phyloP scores from a whole-genome alignment of 2,329 filamentous ascomycete genomes.

The Fusarium sp. region DNA sequence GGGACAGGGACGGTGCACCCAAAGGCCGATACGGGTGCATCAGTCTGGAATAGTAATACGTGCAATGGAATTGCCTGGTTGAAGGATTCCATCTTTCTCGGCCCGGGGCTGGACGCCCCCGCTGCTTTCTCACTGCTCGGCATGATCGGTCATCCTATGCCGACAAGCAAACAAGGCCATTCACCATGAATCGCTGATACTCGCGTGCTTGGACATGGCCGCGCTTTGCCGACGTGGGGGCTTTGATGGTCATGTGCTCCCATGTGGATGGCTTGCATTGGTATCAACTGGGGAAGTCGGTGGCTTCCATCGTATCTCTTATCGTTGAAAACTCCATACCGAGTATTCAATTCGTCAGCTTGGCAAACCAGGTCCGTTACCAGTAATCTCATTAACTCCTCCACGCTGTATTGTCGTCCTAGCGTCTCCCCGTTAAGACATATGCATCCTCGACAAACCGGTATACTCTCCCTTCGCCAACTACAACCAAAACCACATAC shows the following conservation, averaged over 20 bases:
- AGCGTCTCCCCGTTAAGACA: constrained; percentile 1
- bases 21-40: not conserved
- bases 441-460: not conserved
- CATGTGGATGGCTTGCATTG: not conserved
- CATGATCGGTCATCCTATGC: not conserved
- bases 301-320: not conserved
- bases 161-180: not conserved
- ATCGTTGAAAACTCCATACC: not conserved
- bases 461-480: not conserved
- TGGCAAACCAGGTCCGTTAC: not conserved
- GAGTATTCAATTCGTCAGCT: constrained; percentile 1
- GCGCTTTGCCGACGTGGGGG: constrained; percentile 43
- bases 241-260: constrained; percentile 35
- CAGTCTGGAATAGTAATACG: not conserved
- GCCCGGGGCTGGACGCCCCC: not conserved
- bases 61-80: not conserved
- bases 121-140: not conserved
- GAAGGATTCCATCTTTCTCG: not conserved
- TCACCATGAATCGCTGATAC: not conserved
- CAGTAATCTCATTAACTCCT: not conserved
- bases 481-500: constrained; percentile 3
- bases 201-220: constrained; percentile 26
- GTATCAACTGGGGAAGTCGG: not conserved
- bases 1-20: not conserved
- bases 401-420: not conserved